These are phyloP conservation scores for Astragalus glycyphyllos DNA, from an alignment of 306 rosid species.

Conservation along the genomic window DNA sequence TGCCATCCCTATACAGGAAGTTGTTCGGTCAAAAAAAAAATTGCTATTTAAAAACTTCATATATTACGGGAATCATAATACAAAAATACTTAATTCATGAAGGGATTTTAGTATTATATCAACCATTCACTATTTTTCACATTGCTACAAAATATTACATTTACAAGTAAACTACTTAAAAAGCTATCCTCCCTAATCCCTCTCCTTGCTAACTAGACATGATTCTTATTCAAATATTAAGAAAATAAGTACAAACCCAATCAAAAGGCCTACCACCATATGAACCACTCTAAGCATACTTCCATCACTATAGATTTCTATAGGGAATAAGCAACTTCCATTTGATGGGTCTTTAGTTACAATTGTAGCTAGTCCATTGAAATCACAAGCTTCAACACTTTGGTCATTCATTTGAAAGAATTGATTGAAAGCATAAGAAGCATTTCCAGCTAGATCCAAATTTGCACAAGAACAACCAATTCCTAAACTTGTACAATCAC, in stretches of 20 bases:
- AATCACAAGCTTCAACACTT: constrained; percentile 65
- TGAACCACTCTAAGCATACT: constrained; percentile 37
- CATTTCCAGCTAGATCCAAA: constrained; percentile 35
- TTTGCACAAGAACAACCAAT: constrained; percentile 49
- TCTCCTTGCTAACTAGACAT: neutral
- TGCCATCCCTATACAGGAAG: too few relatives aligned
- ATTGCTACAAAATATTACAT: neutral
- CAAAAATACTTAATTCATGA: too few relatives aligned
- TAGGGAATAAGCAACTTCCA: constrained; percentile 57
- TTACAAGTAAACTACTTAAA: neutral
- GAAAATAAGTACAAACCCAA: constrained; percentile 44
- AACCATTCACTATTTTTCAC: neutral
- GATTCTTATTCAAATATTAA: constrained; percentile 2
- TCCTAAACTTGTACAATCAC: constrained; percentile 70
- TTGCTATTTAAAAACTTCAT: too few relatives aligned
- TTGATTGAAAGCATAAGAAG: constrained; percentile 73
- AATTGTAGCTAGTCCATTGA: constrained; percentile 48
- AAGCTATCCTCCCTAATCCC: constrained; percentile 6
- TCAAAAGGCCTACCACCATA: constrained; percentile 12
- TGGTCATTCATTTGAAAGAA: constrained; percentile 70
- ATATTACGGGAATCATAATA: too few relatives aligned
- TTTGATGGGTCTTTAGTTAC: constrained; percentile 51
- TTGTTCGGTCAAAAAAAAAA: too few relatives aligned
- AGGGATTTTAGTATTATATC: constrained; percentile 10
- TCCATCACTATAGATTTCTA: constrained; percentile 51